These are phyloP conservation scores for Zygnema cylindricum DNA, from an alignment of 139 green algal genomes.

Conservation along the genomic window DNA sequence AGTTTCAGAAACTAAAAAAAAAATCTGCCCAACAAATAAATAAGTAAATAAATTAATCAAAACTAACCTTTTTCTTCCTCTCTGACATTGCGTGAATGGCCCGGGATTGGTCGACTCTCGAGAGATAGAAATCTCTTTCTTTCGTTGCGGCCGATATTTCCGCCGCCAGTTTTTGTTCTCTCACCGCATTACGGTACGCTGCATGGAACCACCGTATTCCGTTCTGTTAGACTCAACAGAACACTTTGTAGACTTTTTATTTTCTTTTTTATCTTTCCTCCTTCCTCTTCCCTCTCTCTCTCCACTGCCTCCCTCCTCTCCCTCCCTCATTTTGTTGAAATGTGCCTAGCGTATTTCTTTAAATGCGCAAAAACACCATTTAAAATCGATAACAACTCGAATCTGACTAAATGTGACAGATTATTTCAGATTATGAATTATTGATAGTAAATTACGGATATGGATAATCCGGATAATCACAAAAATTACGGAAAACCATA, in stretches of 20 bases:
- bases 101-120: slow-evolving; percentile 70
- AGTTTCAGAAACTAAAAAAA: neutral
- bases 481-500: too few relatives aligned
- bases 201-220: neutral
- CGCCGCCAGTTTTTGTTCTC: slow-evolving; percentile 85
- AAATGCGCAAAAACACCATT: neutral
- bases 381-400: neutral
- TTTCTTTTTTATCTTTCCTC: neutral
- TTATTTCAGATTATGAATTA: neutral
- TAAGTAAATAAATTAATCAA: neutral
- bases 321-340: neutral
- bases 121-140: slow-evolving; percentile 94
- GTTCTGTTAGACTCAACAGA: neutral
- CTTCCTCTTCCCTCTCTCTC: neutral
- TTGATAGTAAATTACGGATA: neutral
- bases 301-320: too few relatives aligned
- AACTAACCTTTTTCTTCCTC: slow-evolving; percentile 61
- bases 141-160: slow-evolving; percentile 87
- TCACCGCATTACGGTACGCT: slow-evolving; percentile 71
- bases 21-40: neutral
- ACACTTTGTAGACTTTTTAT: neutral
- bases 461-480: neutral
- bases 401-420: neutral
- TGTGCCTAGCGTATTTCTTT: neutral
- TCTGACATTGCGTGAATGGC: slow-evolving; percentile 69